Evolutionary conservation across 345 rosid genomes (phyloP).

Genomic region (Nephelium lappaceum): DNA sequence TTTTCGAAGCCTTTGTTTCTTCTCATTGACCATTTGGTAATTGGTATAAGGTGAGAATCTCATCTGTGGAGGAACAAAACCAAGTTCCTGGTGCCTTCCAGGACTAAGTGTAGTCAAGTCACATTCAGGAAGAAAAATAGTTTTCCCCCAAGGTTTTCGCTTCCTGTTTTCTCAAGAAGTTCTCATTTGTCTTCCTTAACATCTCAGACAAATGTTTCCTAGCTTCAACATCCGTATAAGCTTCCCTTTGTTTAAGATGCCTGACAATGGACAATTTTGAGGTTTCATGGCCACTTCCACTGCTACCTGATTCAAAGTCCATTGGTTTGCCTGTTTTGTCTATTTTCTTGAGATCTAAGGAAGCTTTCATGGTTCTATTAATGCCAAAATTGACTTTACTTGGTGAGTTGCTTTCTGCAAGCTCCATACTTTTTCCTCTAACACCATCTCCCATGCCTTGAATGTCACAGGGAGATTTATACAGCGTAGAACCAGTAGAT

Average conservation of each 20-base stretch:
- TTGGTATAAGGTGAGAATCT: slow-evolving; percentile 35
- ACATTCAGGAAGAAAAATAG: slow-evolving; percentile 43
- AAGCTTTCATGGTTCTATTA: slow-evolving; percentile 19
- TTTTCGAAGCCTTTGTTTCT: slow-evolving; percentile 35
- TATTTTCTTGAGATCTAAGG: slow-evolving; percentile 20
- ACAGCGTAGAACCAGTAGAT: slow-evolving; percentile 15
- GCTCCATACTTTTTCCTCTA: slow-evolving; percentile 30
- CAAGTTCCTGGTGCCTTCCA: slow-evolving; percentile 26
- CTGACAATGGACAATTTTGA: slow-evolving; percentile 30
- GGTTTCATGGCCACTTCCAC: slow-evolving; percentile 33
- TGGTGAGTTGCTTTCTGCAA: slow-evolving; percentile 18
- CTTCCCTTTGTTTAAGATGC: slow-evolving; percentile 39
- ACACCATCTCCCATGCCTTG: slow-evolving; percentile 22
- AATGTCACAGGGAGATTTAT: slow-evolving; percentile 12
- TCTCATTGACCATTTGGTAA: slow-evolving; percentile 37
- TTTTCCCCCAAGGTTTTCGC: slow-evolving; percentile 38
- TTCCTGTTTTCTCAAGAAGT: slow-evolving; percentile 32
- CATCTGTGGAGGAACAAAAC: slow-evolving; percentile 32
- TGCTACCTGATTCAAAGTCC: slow-evolving; percentile 15
- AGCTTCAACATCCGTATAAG: slow-evolving; percentile 25
- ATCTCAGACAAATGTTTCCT: slow-evolving; percentile 31
- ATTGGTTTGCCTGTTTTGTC: slow-evolving; percentile 19
- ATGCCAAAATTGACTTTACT: slow-evolving; percentile 18
- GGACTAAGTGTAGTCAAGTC: slow-evolving; percentile 39
- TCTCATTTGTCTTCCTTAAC: slow-evolving; percentile 35